Evolutionary conservation across 2,329 filamentous ascomycete genomes (phyloP), one percentile per base, ranked within the genome.

Genomic region (Erysiphe neolycopersici): DNA sequence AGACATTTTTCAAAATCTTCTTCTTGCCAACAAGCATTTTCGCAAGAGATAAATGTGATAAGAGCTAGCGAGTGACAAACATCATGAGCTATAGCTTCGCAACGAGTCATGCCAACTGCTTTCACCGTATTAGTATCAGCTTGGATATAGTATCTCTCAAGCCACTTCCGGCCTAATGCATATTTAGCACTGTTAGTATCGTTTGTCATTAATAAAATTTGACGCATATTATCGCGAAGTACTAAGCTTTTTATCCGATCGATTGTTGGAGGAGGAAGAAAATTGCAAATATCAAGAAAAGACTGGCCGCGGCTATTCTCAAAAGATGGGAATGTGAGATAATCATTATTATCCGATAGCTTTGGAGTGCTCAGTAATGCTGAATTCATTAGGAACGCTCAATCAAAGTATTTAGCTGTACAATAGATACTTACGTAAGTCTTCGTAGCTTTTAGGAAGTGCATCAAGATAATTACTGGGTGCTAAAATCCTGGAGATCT

Each of bases 281-380:
- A 50, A 38, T 51, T 47, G 36, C 47, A 49, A 18, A 53, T 45
- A 29, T 50, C 48, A 39, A 55, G 52, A 38, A 58, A 54, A 4
- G 33, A 33, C 18, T 43, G 41, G 6, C 49, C 45, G 6, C 40
- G 26, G 14, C 47, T 52, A 18, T 43, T 47, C 40, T 58, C 56
- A 42, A 53, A 57, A 38, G 55, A 53, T n/a, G 56, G 55, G 30
- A 55, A 58, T 10, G 50, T 48, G 8, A 49, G 49, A 38, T 55
- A 54, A 42, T 58, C 56, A 33, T 52, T 49, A 12, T 50, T 56
- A 37, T 58, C 51, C 4, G 46, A 46, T 10, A 53, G 22, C 13
- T 3, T 43, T 41, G 4, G 29, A 9, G 5, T 38, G 17, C 42
- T n/a, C 8, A 17, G 33, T 5, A 17, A 14, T 16, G 38, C 42